Base-by-base conservation (phyloP, 2,329 filamentous ascomycete species). In the Aspergillus transmontanensis region DNA sequence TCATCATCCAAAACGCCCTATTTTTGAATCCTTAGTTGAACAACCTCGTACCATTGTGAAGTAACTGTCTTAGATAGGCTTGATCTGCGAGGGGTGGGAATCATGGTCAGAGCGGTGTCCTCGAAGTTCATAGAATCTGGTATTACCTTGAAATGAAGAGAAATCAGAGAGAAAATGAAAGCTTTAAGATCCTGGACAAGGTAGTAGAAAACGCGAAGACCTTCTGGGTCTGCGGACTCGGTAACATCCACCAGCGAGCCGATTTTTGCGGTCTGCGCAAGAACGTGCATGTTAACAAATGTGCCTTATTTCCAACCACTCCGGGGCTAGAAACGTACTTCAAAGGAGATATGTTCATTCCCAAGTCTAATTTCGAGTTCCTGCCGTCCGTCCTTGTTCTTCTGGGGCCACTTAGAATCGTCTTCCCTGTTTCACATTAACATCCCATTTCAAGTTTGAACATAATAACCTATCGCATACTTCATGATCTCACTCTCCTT, bases 341-440 rank as follows among this genome's bases (percentile, higher is more conserved):
- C 95, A 70, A 99, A 99, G 1, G 93, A 96, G 71, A 99, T 98
- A 78, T 98, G 94, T 68, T 99, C 95, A 73, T 91, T 95, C 48
- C 94, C 95, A 61, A 99, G 78, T 56, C 94, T 87, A 63, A 99
- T 97, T 79, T 99, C 95, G 55, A 99, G 85, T 81, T 99, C 95
- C 78, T 99, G 95, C 67, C 94, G 88, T 41, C 95, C 95, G 73
- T 99, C 95, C 82, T 98, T 98, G 83, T 99, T 99, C 87, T 98
- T 99, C 79, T 96, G 93, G 0, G 95, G 95, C 95, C 95, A 99
- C 78, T 97, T 97, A 30, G 89, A 91, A 78, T 99, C 95, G 76
- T 99, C 95, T 88, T 99, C 95, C 83, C 93, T 96, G 70, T 66
- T 43, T 21, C 39, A 32, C 41, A 61, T 75, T 43, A 75, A 70